Base-by-base conservation (phyloP, 805 yeast species). In the Komagataella mondaviorum region DNA sequence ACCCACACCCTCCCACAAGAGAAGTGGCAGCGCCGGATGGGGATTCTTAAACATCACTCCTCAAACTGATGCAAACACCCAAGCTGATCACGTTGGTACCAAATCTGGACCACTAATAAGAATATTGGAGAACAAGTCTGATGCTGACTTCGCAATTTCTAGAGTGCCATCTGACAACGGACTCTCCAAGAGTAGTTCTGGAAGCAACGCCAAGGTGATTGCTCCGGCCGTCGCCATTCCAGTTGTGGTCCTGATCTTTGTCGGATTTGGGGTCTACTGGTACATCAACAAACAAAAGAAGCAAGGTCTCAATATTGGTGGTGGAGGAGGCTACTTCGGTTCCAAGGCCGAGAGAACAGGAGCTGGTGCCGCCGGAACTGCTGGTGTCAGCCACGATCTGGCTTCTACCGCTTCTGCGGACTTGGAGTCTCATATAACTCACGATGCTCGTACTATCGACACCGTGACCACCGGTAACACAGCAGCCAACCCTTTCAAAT, bases 161-260 rank as follows among this genome's bases (percentile, higher is more conserved):
- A 64, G 71, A 57, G 63, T 70, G 6, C 76, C 75, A 24, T 68
- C 74, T 0, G 77, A 72, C 48, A 70, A 68, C 51, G 66, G 63
- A 6, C 51, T 53, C n/a, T 49, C 53, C n/a, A 52, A 61, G 2
- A 48, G 58, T n/a, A 30, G 52, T 8, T 47, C 51, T 6, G 20
- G 49, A 1, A 55, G 47, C 30, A 63, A 65, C 0, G 64, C 63
- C 16, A 63, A 62, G 50, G 59, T 57, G 2, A 67, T 71, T 47
- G 73, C 66, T 12, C 74, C 75, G 50, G 73, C 74, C 12, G 74
- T 71, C 12, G 65, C 71, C 20, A 71, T 71, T 8, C 75, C 75
- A 48, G 68, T 71, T 6, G 63, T 70, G 10, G 70, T 60, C 3
- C 60, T 65, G 18, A 54, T 58, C 18, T 55, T 59, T 1, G 57